A percentile compares a stretch with the other conserved stretches of the same genome.
Conservation (phyloP, 176 grass and related monocot genomes). For the Aegilops speltoides region DNA sequence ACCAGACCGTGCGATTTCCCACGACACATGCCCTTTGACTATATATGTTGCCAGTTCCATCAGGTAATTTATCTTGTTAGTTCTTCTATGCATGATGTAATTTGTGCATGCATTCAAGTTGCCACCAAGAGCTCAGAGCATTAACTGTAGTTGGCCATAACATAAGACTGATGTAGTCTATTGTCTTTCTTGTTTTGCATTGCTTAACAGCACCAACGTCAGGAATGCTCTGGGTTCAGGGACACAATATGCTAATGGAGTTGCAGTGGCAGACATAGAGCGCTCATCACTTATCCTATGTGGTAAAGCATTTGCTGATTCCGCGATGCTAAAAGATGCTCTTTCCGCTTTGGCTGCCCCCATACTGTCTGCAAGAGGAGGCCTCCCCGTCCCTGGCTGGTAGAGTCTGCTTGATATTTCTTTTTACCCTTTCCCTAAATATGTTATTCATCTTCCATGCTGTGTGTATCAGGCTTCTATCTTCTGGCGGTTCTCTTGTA, state of each 20-base stretch:
- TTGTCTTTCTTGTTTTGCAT: conserved; percentile 13
- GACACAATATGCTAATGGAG: conserved; percentile 58
- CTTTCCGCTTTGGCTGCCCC: conserved; percentile 76
- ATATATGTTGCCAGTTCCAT: conserved; percentile 90
- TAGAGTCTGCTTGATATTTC: conserved; percentile 25
- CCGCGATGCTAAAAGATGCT: conserved; percentile 57
- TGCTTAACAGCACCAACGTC: conserved; percentile 61
- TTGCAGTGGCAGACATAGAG: conserved; percentile 74
- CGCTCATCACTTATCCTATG: conserved; percentile 78
- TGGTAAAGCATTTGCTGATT: conserved; percentile 81
- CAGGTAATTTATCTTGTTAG: conserved; percentile 51
- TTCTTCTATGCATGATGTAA: not conserved
- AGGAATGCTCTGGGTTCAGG: conserved; percentile 57
- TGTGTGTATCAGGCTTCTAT: conserved; percentile 61
- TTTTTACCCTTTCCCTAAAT: not conserved
- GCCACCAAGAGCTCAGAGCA: not conserved
- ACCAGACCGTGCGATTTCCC: conserved; percentile 74
- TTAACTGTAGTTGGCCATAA: not conserved
- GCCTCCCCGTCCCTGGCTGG: conserved; percentile 69
- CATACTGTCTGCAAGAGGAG: conserved; percentile 73
- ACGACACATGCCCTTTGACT: conserved; percentile 82
- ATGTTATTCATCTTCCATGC: conserved; percentile 20
- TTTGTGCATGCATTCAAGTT: conserved; percentile 11
- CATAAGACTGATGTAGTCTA: not conserved
- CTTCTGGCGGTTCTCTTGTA: conserved; percentile 45